A percentile compares a stretch with the other conserved stretches of the same genome.
Conservation (phyloP, 2,329 filamentous ascomycete genomes). For the Colletotrichum paranaense region DNA sequence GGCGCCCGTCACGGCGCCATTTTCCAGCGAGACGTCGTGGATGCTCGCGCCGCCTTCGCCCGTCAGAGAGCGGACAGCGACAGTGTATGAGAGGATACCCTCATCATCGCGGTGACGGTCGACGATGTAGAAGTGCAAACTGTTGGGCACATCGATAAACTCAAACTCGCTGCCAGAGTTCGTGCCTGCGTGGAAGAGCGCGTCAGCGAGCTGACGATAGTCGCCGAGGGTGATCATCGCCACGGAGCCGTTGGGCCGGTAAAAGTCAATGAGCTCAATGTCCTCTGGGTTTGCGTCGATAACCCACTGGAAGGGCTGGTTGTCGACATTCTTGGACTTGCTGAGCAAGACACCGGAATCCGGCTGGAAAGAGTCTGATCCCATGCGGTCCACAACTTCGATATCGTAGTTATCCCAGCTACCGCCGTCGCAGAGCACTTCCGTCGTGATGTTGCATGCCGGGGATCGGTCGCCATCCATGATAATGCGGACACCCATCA, state of each 20-base stretch:
- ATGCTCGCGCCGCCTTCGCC: conserved; percentile 45
- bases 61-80: conserved; percentile 57
- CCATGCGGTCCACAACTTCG: conserved; percentile 65
- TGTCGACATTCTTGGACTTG: conserved; percentile 60
- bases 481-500: conserved; percentile 60
- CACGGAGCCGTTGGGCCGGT: conserved; percentile 58
- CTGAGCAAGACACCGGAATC: conserved; percentile 65
- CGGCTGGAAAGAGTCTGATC: conserved; percentile 62
- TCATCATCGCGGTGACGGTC: conserved; percentile 51
- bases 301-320: conserved; percentile 63
- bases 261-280: conserved; percentile 61
- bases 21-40: conserved; percentile 50
- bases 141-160: conserved; percentile 58
- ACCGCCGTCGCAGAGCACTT: conserved; percentile 63
- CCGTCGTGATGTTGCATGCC: conserved; percentile 51
- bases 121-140: conserved; percentile 62
- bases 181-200: conserved; percentile 65
- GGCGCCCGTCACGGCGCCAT: conserved; percentile 45
- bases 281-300: conserved; percentile 66
- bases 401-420: conserved; percentile 63
- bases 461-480: conserved; percentile 59
- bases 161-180: conserved; percentile 62
- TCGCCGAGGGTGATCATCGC: conserved; percentile 62
- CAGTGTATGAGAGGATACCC: conserved; percentile 60
- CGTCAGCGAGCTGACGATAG: conserved; percentile 64